Evolutionary conservation across 2,329 filamentous ascomycete species (phyloP), one percentile per base, ranked within the genome.

Genomic region (Chalaropsis thielavioides): DNA sequence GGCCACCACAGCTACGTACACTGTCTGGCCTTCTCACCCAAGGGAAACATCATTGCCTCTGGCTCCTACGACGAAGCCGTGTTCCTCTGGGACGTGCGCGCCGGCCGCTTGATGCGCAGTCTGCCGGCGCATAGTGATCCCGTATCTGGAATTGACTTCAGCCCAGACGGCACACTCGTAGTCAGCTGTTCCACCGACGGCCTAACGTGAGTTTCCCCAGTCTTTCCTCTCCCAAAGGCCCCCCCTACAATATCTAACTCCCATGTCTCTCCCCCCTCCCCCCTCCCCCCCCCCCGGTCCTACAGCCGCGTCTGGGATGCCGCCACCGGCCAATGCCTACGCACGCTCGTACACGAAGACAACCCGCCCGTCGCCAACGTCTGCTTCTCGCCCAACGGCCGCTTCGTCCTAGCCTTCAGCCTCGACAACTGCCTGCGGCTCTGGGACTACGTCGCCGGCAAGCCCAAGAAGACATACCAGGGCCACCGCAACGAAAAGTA

Each of bases 1-100:
- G 92, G 94, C 1, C 94, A 99, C 71, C 91, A 96, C 74, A 97
- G 95, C 75, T 97, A 97, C 75, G 87, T 99, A 40, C 96, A 95
- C 75, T 90, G 88, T 62, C 79, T 99, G 41, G 91, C 92, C 5
- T 97, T 97, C 74, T 92, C 90, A n/a, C 94, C 94, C 1, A 97
- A 96, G 74, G 94, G 94, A 27, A 99, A 99, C 72, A 96, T 97
- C 72, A 82, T 99, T 41, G 94, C 92, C 17, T 95, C 89, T 69
- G 94, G 94, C 13, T 95, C 89, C 69, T 97, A 96, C 75, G 94
- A 99, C 70, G 94, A 99, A 77, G 94, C 94, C 3, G 90, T 99
- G 0, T 96, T 96, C 69, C 76, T 99, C 4, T 99, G 94, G 94
- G 94, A 99, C 74, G 89, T 97, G 15, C 83, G 94, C 15, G 90